phyloP scores from a whole-genome alignment of 805 yeast genomes.

The Kodamaea nitidulidarum region DNA sequence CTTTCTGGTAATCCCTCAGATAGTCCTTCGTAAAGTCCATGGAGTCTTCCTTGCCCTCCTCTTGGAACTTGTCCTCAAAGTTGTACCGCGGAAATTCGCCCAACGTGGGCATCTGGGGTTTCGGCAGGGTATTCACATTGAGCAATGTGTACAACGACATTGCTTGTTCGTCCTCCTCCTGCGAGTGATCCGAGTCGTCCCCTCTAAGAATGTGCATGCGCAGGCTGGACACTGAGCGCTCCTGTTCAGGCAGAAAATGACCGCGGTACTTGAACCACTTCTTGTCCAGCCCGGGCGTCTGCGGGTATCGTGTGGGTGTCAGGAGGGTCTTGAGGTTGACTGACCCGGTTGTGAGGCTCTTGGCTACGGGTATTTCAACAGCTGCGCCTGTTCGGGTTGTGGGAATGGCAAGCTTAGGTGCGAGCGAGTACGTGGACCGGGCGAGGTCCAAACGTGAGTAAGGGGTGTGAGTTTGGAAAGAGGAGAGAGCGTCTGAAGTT shows the following conservation, averaged over 20 bases:
- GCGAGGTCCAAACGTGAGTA: no score
- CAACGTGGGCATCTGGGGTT: slow-evolving; percentile 29
- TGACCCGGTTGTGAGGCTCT: slow-evolving; percentile 17
- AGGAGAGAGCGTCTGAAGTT: no score
- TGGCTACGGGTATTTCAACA: slow-evolving; percentile 57
- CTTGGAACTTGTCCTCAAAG: slow-evolving; percentile 13
- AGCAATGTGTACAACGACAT: slow-evolving; percentile 63
- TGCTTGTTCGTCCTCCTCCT: slow-evolving; percentile 60
- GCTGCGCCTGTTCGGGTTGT: slow-evolving; percentile 78
- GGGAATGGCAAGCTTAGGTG: slow-evolving; percentile 68
- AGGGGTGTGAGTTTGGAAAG: no score
- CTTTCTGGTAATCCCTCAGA: no score
- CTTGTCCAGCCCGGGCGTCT: background rate
- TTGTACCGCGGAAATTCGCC: slow-evolving; percentile 39
- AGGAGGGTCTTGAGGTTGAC: slow-evolving; percentile 16
- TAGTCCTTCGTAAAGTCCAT: background rate
- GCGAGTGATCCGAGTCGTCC: slow-evolving; percentile 15
- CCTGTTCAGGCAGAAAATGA: background rate
- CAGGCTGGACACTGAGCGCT: background rate
- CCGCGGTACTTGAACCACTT: background rate
- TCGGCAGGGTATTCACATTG: slow-evolving; percentile 18
- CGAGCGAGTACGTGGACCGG: slow-evolving; percentile 19
- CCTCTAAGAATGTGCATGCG: slow-evolving; percentile 2
- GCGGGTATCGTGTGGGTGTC: slow-evolving; percentile 3
- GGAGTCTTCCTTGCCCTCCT: background rate